Percentiles rank a stretch among this genome's conserved stretches.
Evolutionary conservation across 148 eudicot species (phyloP).

Genomic region (Chenopodium quinoa): DNA sequence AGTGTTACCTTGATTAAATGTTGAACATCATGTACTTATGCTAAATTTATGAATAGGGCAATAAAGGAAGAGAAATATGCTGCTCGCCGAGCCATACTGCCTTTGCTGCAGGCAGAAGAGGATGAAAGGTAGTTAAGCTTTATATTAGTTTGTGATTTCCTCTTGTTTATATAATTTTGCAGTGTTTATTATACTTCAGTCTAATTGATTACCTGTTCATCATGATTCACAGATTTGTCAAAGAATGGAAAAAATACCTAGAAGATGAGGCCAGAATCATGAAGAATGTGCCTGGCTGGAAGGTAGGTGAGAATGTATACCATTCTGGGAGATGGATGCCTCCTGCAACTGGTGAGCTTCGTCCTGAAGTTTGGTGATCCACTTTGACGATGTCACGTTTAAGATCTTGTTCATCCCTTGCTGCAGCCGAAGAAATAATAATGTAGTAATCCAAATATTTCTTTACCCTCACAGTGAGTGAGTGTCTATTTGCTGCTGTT

Average conservation of each 20-base stretch:
- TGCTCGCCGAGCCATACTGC: constrained; percentile 78
- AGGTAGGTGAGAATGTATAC: constrained; percentile 92
- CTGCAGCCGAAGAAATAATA: constrained; percentile 21
- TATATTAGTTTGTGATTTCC: not conserved
- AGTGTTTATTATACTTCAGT: not conserved
- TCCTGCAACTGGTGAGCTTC: constrained; percentile 90
- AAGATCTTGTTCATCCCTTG: constrained; percentile 6
- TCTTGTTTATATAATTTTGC: not conserved
- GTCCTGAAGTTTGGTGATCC: constrained; percentile 90
- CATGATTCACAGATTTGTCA: constrained; percentile 57
- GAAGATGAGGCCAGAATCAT: constrained; percentile 91
- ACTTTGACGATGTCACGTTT: not conserved
- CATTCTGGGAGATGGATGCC: constrained; percentile 99
- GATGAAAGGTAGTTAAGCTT: constrained; percentile 71
- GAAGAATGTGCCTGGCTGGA: constrained; percentile 98
- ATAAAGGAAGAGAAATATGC: constrained; percentile 84
- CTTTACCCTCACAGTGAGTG: constrained; percentile 15
- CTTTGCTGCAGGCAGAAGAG: constrained; percentile 92
- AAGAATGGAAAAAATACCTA: constrained; percentile 84
- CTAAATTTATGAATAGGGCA: constrained; percentile 40
- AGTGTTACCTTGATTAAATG: not conserved
- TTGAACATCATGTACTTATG: not conserved
- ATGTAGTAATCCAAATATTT: constrained; percentile 20
- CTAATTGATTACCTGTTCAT: not conserved
- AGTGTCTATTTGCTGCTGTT: constrained; percentile 12